Evolutionary conservation across 2,329 filamentous ascomycete species (phyloP).

Genomic region (Aschersonia sp.): DNA sequence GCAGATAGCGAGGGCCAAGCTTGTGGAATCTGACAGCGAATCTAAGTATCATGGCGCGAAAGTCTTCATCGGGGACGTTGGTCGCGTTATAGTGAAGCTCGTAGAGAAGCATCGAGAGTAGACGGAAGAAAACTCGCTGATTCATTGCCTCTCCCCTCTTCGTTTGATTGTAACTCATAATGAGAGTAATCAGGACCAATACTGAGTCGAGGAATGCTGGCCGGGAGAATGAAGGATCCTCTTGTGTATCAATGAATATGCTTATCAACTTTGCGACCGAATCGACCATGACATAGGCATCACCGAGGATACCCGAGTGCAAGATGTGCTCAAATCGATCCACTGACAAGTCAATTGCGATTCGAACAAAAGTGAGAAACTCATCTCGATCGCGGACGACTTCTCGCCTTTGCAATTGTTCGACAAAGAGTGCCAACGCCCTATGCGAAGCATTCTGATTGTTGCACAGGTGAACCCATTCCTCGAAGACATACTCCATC

Average conservation of each 20-base stretch:
- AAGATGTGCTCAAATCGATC: constrained; percentile 61
- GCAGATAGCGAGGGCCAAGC: constrained; percentile 62
- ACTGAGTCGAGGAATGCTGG: constrained; percentile 63
- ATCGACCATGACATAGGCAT: constrained; percentile 53
- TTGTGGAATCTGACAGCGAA: constrained; percentile 58
- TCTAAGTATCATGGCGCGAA: constrained; percentile 53
- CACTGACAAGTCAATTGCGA: constrained; percentile 67
- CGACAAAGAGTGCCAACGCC: constrained; percentile 60
- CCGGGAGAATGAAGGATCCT: constrained; percentile 48
- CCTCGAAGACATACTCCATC: constrained; percentile 87
- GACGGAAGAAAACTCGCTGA: constrained; percentile 78
- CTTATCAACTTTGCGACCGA: constrained; percentile 70
- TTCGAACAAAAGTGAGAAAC: constrained; percentile 63
- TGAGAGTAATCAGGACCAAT: constrained; percentile 60
- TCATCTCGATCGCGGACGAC: constrained; percentile 64
- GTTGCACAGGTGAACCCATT: constrained; percentile 77
- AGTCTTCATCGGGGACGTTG: constrained; percentile 44
- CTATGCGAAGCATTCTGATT: constrained; percentile 64
- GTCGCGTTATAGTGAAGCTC: constrained; percentile 49
- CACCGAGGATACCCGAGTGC: constrained; percentile 42
- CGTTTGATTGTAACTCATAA: constrained; percentile 75
- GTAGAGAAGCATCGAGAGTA: constrained; percentile 72
- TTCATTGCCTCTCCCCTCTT: constrained; percentile 71
- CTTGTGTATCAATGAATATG: constrained; percentile 58
- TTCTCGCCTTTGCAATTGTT: constrained; percentile 63